Evolutionary conservation across 495 filamentous ascomycete species (phyloP).

Genomic region (Hapsidospora chrysogenum): DNA sequence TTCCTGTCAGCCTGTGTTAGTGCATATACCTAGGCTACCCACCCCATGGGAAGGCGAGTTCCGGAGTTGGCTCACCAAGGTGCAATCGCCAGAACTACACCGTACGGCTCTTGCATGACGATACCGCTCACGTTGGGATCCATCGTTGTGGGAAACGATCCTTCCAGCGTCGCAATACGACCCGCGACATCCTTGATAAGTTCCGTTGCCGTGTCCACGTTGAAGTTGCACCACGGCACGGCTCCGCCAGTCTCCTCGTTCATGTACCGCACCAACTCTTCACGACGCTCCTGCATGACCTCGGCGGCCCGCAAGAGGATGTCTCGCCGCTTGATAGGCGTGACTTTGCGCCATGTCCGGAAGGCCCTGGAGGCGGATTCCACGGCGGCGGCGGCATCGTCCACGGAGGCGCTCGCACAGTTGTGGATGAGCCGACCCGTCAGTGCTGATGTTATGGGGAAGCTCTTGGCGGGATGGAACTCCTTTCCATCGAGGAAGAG

Average conservation of each 20-base stretch:
- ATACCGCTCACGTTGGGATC: slow-evolving; percentile 43
- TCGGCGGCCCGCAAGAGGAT: slow-evolving; percentile 58
- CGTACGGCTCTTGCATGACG: slow-evolving; percentile 66
- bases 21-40: no score
- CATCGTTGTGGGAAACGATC: slow-evolving; percentile 38
- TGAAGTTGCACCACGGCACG: slow-evolving; percentile 40
- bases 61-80: slow-evolving; percentile 67
- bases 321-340: slow-evolving; percentile 44
- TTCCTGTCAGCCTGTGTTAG: no score
- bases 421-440: no score
- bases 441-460: no score
- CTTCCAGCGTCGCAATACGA: slow-evolving; percentile 40
- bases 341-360: slow-evolving; percentile 48
- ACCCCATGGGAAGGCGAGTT: no score
- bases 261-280: slow-evolving; percentile 48
- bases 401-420: no score
- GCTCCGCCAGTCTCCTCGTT: slow-evolving; percentile 51
- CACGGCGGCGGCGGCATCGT: no score
- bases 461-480: no score
- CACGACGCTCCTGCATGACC: slow-evolving; percentile 41
- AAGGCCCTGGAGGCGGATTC: slow-evolving; percentile 52
- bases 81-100: slow-evolving; percentile 65
- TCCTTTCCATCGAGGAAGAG: no score
- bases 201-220: slow-evolving; percentile 39
- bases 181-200: slow-evolving; percentile 57